These are phyloP conservation scores for Alternaria brassicae DNA, from an alignment of 2,329 filamentous ascomycete genomes.

Conservation along the genomic window DNA sequence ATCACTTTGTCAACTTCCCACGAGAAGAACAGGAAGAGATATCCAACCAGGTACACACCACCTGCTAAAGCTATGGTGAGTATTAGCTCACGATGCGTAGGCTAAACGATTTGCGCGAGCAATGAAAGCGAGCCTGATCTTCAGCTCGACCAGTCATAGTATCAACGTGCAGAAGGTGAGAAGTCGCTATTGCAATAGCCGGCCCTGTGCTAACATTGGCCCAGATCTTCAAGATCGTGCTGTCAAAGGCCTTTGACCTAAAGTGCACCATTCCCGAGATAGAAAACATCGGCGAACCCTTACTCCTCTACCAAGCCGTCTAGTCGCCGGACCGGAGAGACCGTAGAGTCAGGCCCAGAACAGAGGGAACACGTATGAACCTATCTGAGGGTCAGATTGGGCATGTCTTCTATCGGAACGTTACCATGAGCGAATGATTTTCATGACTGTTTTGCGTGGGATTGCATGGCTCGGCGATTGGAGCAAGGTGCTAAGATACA, in stretches of 20 bases:
- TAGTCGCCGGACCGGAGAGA: constrained; percentile 30
- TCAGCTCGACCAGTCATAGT: constrained; percentile 98
- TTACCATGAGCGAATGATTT: constrained; percentile 49
- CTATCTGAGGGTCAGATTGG: constrained; percentile 22
- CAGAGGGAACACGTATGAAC: constrained; percentile 16
- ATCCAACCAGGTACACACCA: constrained; percentile 78
- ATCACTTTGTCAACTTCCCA: constrained; percentile 99
- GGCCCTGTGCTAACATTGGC: constrained; percentile 34
- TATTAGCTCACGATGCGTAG: constrained; percentile 54
- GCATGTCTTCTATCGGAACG: constrained; percentile 34
- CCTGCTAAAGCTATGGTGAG: neutral
- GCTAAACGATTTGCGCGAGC: constrained; percentile 95
- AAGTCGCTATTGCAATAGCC: too few relatives aligned
- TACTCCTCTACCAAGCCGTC: constrained; percentile 77
- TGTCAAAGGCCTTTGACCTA: constrained; percentile 97
- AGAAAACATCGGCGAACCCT: constrained; percentile 94
- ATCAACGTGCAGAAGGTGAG: constrained; percentile 98
- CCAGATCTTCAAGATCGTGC: constrained; percentile 99
- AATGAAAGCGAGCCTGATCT: constrained; percentile 97
- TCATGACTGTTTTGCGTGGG: constrained; percentile 44
- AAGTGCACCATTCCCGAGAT: constrained; percentile 99
- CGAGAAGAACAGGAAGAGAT: constrained; percentile 98
- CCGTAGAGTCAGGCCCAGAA: constrained; percentile 25
- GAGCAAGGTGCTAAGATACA: constrained; percentile 40
- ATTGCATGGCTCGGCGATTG: constrained; percentile 50